phyloP scores from a whole-genome alignment of 805 yeast species.

The Ogataea saltuana region DNA sequence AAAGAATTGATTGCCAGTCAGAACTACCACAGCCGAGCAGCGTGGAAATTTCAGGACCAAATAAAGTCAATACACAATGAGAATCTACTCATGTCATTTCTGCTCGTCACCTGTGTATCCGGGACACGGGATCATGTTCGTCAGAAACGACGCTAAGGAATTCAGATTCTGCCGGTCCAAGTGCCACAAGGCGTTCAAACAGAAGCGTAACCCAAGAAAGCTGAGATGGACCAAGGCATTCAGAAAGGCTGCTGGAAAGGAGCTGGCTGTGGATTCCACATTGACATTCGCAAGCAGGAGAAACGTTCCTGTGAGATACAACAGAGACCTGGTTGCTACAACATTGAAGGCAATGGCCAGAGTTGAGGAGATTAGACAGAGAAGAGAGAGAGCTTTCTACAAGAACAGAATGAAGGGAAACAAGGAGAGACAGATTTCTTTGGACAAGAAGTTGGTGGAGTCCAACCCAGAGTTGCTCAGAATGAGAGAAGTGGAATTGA shows the following conservation, averaged over 20 bases:
- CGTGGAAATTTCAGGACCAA: not conserved
- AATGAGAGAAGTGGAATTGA: conserved; percentile 90
- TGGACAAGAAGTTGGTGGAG: conserved; percentile 87
- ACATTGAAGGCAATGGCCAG: conserved; percentile 95
- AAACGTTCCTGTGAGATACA: conserved; percentile 96
- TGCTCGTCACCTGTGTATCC: conserved; percentile 97
- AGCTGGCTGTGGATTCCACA: conserved; percentile 95
- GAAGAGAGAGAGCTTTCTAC: conserved; percentile 97
- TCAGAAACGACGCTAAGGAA: conserved; percentile 97
- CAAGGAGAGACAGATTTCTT: conserved; percentile 78
- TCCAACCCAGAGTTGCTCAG: conserved; percentile 84
- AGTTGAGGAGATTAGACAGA: conserved; percentile 92
- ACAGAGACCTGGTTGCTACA: conserved; percentile 92
- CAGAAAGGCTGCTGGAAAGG: conserved; percentile 98
- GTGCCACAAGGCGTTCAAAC: conserved; percentile 96
- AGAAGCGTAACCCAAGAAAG: conserved; percentile 97
- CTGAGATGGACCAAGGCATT: conserved; percentile 98
- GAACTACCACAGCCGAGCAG: not conserved
- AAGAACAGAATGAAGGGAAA: conserved; percentile 99
- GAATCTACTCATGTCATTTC: conserved; percentile 90
- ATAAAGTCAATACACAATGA: conserved; percentile 46
- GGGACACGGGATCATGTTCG: conserved; percentile 95
- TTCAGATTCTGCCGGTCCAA: conserved; percentile 97
- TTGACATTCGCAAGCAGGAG: conserved; percentile 96
- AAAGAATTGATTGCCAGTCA: not conserved